phyloP scores from a whole-genome alignment of 2,329 filamentous ascomycete species.

The Fusarium humuli region DNA sequence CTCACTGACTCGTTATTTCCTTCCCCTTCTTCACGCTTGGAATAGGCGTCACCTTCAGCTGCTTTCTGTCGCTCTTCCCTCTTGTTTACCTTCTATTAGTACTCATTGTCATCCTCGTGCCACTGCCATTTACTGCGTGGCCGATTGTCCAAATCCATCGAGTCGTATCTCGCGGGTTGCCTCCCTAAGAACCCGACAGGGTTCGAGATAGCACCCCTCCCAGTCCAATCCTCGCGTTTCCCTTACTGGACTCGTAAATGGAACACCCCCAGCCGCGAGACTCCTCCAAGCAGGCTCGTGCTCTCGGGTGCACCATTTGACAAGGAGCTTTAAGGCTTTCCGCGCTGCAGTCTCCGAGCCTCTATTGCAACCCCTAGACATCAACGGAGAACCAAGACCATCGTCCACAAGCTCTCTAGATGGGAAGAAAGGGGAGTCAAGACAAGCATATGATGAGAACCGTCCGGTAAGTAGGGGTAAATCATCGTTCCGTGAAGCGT shows the following conservation, averaged over 20 bases:
- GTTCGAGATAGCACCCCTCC: background rate
- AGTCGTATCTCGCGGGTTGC: background rate
- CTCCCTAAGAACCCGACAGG: background rate
- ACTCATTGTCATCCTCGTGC: accelerated
- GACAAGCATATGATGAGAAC: too few relatives aligned
- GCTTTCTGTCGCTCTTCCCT: background rate
- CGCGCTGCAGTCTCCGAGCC: background rate
- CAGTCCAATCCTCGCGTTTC: background rate
- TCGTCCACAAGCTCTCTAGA: background rate
- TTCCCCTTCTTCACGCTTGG: too few relatives aligned
- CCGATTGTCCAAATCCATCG: background rate
- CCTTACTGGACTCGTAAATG: background rate
- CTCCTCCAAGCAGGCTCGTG: too few relatives aligned
- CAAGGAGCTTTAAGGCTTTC: background rate
- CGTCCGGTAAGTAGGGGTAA: background rate
- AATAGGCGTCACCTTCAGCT: background rate
- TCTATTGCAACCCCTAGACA: background rate
- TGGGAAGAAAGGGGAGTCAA: background rate
- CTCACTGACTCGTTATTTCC: background rate
- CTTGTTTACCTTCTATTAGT: background rate
- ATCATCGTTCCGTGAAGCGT: background rate
- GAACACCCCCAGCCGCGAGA: background rate
- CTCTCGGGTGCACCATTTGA: background rate
- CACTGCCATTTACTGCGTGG: accelerated
- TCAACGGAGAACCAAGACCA: background rate